Evolutionary conservation across 1,284 basidiomycete species (phyloP), one percentile per base, ranked within the genome.

Genomic region (Volvariella surrecta): DNA sequence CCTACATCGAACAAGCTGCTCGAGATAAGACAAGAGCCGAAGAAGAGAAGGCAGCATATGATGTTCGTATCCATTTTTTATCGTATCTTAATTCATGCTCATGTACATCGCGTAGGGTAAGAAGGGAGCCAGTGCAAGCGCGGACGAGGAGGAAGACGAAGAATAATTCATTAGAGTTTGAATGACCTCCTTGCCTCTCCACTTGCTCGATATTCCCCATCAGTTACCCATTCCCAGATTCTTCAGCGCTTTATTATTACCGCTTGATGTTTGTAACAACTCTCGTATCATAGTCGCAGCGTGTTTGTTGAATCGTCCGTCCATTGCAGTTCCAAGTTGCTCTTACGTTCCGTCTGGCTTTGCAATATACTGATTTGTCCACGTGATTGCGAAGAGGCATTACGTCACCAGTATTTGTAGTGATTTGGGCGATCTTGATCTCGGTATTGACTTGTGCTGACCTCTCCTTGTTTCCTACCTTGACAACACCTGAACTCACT

Each of bases 1-100:
- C 92, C n/a, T 96, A 94, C 71, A 57, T 83, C 52, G 86, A 91
- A 51, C 82, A 88, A 67, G 92, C 93, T 48, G 76, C 82, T 40
- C 74, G 75, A 48, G 93, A 96, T 68, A 96, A 95, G 74, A 63
- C 71, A 49, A 78, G 91, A 45, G 87, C 85, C 32, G 89, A 90
- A 58, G 68, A 77, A 42, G 88, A 90, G 63, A 92, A 91, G 66
- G 72, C 73, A 40, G 79, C 74, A 6, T 82, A 88, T 64, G 79
- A 86, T 52, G 79, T 82, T 54, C 39, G 74, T 70, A 31, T 45
- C 37, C 15, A 15, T 28, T 38, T 37, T 40, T 32, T 46, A 21
- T 32, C 39, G 32, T 21, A 17, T 46, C 22, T 15, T 50, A 15
- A 40, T 35, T 19, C 16, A 18, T 17, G 24, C 18, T 31, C 37